These are phyloP conservation scores for thale cress (Arabidopsis thaliana) DNA, from an alignment of 345 rosid species.

Conservation along the genomic window TAIR10.1 NC_003075.7:7181501-7182000, in stretches of 20 bases:
- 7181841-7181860: constrained; percentile 83
- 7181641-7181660: constrained; percentile 55
- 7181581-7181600: constrained; percentile 94
- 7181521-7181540: constrained; percentile 76
- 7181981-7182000: constrained; percentile 71
- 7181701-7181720: constrained; percentile 25
- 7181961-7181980: constrained; percentile 97
- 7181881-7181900: constrained; percentile 86
- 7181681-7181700: constrained; percentile 26
- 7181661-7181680: constrained; percentile 34
- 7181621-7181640: constrained; percentile 91
- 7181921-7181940: constrained; percentile 94
- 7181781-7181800: constrained; percentile 99
- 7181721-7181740: constrained; percentile 76
- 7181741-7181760: constrained; percentile 80
- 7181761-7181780: constrained; percentile 99
- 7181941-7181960: constrained; percentile 93
- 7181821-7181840: constrained; percentile 91
- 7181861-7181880: constrained; percentile 95
- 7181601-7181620: constrained; percentile 99
- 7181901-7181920: constrained; percentile 88
- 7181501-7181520: constrained; percentile 52
- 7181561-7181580: constrained; percentile 78
- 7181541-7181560: constrained; percentile 93
- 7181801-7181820: constrained; percentile 94